Evolutionary conservation across 1,139 yeast species (phyloP).

Genomic region (Lizanozyma gosingica): DNA sequence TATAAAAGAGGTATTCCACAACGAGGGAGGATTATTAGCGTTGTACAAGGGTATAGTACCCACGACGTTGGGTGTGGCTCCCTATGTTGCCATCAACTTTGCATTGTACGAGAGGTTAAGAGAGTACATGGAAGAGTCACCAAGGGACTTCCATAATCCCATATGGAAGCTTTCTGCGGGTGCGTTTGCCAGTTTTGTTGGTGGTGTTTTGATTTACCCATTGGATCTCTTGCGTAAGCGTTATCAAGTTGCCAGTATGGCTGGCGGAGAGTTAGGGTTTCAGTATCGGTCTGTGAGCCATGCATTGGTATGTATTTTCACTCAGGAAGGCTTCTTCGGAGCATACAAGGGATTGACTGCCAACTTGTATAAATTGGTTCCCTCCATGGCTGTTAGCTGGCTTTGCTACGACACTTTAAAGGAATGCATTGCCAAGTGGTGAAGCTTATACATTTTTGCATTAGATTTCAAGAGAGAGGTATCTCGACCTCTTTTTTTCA

Average conservation of each 20-base stretch:
- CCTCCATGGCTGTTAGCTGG: conserved; percentile 96
- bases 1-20: conserved; percentile 46
- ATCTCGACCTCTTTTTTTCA: too few relatives aligned
- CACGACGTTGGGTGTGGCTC: conserved; percentile 89
- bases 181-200: conserved; percentile 58
- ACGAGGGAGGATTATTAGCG: conserved; percentile 77
- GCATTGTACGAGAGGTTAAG: conserved; percentile 79
- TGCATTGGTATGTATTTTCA: conserved; percentile 61
- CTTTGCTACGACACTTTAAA: conserved; percentile 66
- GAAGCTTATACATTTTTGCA: too few relatives aligned
- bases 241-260: conserved; percentile 84
- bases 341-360: conserved; percentile 86
- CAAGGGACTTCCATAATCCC: conserved; percentile 33
- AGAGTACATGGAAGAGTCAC: conserved; percentile 39
- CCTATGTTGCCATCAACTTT: conserved; percentile 89
- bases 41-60: conserved; percentile 82
- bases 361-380: conserved; percentile 82
- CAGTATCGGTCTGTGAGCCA: conserved; percentile 64
- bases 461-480: too few relatives aligned
- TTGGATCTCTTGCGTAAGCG: conserved; percentile 81
- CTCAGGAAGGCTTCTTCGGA: conserved; percentile 69
- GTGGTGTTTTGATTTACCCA: conserved; percentile 86
- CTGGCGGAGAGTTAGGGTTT: conserved; percentile 72
- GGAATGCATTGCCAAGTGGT: conserved; percentile 30
- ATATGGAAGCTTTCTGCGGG: conserved; percentile 65